Evolutionary conservation across 345 rosid genomes (phyloP).

Genomic region (Linum lewisii): DNA sequence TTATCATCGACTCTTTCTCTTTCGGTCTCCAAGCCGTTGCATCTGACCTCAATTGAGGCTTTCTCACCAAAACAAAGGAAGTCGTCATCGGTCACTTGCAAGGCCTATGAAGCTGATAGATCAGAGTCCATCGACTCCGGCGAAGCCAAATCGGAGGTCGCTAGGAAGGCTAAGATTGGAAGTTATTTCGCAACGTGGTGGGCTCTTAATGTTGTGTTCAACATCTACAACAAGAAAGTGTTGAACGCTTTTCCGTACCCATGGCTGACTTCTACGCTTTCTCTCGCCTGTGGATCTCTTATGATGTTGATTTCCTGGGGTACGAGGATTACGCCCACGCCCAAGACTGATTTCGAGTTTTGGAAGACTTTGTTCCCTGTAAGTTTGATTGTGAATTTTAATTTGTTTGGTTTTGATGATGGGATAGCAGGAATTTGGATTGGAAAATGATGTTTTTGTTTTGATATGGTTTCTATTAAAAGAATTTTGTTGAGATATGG

Average conservation of each 20-base stretch:
- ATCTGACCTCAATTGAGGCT: slow-evolving; percentile 36
- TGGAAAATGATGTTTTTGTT: slow-evolving; percentile 33
- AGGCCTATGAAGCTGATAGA: slow-evolving; percentile 78
- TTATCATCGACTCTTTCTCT: slow-evolving; percentile 16
- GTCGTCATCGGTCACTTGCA: slow-evolving; percentile 35
- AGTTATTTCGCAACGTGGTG: slow-evolving; percentile 76
- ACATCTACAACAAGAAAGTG: slow-evolving; percentile 90
- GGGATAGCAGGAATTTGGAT: slow-evolving; percentile 10
- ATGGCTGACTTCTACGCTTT: slow-evolving; percentile 96
- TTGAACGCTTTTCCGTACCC: slow-evolving; percentile 91
- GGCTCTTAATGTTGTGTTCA: slow-evolving; percentile 52
- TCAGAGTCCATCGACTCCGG: slow-evolving; percentile 41
- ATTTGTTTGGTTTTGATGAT: slow-evolving; percentile 20
- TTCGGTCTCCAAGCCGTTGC: slow-evolving; percentile 52
- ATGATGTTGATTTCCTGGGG: slow-evolving; percentile 92
- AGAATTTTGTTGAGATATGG: no score
- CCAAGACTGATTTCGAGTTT: slow-evolving; percentile 69
- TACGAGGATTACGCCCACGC: slow-evolving; percentile 59
- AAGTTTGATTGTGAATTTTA: slow-evolving; percentile 18
- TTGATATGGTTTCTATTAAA: neutral
- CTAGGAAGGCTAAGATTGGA: slow-evolving; percentile 46
- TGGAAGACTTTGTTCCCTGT: slow-evolving; percentile 93
- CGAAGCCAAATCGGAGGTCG: slow-evolving; percentile 37
- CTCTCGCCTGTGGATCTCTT: slow-evolving; percentile 83
- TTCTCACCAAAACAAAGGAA: slow-evolving; percentile 16